These are phyloP conservation scores for Torulaspora delbrueckii DNA, from an alignment of 805 yeast species.

Conservation along the genomic window DNA sequence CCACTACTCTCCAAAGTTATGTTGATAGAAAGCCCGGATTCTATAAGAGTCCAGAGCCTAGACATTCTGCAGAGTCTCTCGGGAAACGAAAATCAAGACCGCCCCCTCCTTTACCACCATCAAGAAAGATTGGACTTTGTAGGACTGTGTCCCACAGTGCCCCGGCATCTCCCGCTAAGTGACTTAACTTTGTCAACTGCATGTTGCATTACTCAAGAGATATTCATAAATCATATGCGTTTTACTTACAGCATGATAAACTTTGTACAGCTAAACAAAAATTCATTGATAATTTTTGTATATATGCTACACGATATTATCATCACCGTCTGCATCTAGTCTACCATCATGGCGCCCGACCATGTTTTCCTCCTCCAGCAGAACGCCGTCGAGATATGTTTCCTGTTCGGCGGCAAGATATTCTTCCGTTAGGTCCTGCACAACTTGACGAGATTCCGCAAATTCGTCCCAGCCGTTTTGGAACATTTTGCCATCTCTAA, in stretches of 20 bases:
- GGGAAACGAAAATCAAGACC: conserved; percentile 34
- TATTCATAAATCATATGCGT: neutral
- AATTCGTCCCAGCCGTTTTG: conserved; percentile 56
- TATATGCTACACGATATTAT: conserved; percentile 18
- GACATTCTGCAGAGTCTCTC: conserved; percentile 36
- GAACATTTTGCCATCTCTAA: conserved; percentile 44
- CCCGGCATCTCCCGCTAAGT: conserved; percentile 2
- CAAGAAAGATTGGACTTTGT: conserved; percentile 27
- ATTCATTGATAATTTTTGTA: neutral
- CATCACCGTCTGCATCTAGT: conserved; percentile 31
- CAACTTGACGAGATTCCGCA: conserved; percentile 68
- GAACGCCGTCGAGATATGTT: conserved; percentile 37
- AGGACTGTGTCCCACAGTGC: conserved; percentile 4
- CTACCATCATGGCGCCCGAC: conserved; percentile 23
- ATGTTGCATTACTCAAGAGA: neutral
- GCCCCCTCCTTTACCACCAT: conserved; percentile 39
- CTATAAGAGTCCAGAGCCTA: conserved; percentile 12
- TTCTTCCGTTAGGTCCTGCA: conserved; percentile 69
- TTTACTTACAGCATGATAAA: neutral
- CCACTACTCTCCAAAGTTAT: conserved; percentile 3
- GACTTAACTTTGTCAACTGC: neutral
- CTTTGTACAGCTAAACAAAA: neutral
- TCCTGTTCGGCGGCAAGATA: conserved; percentile 68
- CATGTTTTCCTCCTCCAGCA: conserved; percentile 37
- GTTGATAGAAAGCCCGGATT: conserved; percentile 4